Evolutionary conservation across 2,329 filamentous ascomycete genomes (phyloP).

Genomic region (Claviceps purpurea): DNA sequence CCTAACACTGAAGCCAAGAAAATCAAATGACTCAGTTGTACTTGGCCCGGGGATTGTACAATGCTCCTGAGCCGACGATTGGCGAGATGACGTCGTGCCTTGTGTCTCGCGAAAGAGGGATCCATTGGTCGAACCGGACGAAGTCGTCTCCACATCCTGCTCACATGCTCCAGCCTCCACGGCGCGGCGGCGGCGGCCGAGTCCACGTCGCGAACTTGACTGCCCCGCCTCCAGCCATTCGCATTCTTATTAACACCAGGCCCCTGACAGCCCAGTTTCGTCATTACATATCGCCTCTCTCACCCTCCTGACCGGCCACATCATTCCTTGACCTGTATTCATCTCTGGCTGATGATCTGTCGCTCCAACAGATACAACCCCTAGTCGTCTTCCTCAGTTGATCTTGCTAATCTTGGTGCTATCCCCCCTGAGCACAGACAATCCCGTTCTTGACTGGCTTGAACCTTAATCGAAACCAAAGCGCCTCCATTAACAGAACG

Average conservation of each 20-base stretch:
- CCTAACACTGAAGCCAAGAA: too few species aligned
- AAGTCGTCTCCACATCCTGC: not conserved
- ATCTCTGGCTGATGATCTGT: not conserved
- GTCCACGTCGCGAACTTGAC: not conserved
- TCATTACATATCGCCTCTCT: slow-evolving; percentile 1
- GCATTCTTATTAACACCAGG: not conserved
- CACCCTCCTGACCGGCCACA: not conserved
- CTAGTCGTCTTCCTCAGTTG: not conserved
- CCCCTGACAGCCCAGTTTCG: slow-evolving; percentile 4
- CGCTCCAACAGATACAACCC: not conserved
- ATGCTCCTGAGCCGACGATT: not conserved
- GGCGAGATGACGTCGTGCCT: not conserved
- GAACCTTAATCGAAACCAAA: slow-evolving; percentile 1
- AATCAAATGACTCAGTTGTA: too few species aligned
- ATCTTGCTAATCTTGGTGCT: not conserved
- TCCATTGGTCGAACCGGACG: not conserved
- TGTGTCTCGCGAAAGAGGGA: too few species aligned
- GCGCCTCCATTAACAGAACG: slow-evolving; percentile 4
- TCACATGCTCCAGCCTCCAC: not conserved
- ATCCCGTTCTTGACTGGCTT: not conserved
- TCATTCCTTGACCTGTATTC: not conserved
- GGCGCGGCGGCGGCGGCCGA: not conserved
- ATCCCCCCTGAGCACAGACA: not conserved
- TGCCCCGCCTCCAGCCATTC: slow-evolving; percentile 1
- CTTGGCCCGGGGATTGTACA: too few species aligned